Percentiles rank a stretch among this genome's conserved stretches.
Conservation (phyloP, 345 rosid species). For the Brassica incana region DNA sequence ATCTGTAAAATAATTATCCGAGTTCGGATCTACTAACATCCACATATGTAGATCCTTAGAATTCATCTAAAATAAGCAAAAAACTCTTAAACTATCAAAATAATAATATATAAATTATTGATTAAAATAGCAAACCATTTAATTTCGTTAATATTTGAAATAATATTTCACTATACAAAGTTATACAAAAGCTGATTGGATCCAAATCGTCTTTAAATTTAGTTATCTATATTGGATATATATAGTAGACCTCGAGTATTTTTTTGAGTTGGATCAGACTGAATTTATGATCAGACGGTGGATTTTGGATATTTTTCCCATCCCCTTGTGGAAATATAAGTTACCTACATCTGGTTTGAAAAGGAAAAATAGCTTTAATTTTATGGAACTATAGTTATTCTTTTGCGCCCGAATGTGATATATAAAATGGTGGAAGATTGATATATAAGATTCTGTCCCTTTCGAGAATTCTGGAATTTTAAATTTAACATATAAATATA, state of each 20-base stretch:
- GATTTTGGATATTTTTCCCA: background rate
- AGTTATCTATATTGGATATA: background rate
- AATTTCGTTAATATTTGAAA: background rate
- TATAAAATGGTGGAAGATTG: conserved; percentile 27
- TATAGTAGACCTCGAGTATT: background rate
- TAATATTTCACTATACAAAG: background rate
- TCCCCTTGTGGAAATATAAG: background rate
- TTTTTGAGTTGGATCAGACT: background rate
- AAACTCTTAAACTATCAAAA: too few relatives aligned
- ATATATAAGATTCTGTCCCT: conserved; percentile 36
- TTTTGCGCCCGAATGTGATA: conserved; percentile 17
- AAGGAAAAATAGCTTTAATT: conserved; percentile 14
- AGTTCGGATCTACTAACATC: background rate
- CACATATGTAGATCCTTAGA: too few relatives aligned
- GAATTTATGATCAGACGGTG: background rate
- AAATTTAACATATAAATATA: conserved; percentile 8
- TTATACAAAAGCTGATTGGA: background rate
- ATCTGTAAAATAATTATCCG: background rate
- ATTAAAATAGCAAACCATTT: background rate
- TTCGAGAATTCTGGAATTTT: conserved; percentile 28
- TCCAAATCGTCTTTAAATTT: background rate
- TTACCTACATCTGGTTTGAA: conserved; percentile 4
- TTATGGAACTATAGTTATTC: conserved; percentile 23
- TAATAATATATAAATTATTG: too few relatives aligned
- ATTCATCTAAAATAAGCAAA: too few relatives aligned